These are phyloP conservation scores for Chenopodium suecicum DNA, from an alignment of 148 eudicot species.

Conservation along the genomic window DNA sequence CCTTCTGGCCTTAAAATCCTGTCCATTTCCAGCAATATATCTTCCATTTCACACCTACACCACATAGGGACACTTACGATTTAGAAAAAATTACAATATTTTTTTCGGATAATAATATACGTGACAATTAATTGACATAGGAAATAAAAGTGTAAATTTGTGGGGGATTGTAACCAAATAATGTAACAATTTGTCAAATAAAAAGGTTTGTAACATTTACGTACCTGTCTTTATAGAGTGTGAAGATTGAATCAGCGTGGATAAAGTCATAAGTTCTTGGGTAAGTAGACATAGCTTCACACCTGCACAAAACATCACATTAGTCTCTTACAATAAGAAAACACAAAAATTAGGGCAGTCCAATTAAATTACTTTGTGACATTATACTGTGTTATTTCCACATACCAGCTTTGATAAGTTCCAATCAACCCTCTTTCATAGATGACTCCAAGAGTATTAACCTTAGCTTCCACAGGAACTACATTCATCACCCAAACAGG, in stretches of 20 bases:
- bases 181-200: background rate
- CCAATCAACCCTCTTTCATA: slow-evolving; percentile 81
- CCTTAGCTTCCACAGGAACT: slow-evolving; percentile 64
- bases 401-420: slow-evolving; percentile 58
- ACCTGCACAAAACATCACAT: slow-evolving; percentile 40
- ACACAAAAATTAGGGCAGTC: background rate
- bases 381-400: background rate
- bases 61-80: background rate
- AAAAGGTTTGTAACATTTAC: too few relatives aligned
- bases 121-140: too few relatives aligned
- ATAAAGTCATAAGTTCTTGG: slow-evolving; percentile 83
- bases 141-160: too few relatives aligned
- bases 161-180: background rate
- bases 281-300: slow-evolving; percentile 92
- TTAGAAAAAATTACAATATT: too few relatives aligned
- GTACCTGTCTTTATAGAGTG: slow-evolving; percentile 63
- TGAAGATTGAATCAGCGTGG: slow-evolving; percentile 68
- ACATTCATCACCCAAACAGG: slow-evolving; percentile 92
- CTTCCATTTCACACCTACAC: slow-evolving; percentile 74
- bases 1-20: slow-evolving; percentile 88
- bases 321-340: background rate
- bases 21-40: slow-evolving; percentile 84
- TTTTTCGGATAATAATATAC: too few relatives aligned
- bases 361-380: background rate
- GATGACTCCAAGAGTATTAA: slow-evolving; percentile 73